These are phyloP conservation scores for Apiotrichum akiyoshidainum DNA, from an alignment of 1,284 basidiomycete genomes.

Conservation along the genomic window DNA sequence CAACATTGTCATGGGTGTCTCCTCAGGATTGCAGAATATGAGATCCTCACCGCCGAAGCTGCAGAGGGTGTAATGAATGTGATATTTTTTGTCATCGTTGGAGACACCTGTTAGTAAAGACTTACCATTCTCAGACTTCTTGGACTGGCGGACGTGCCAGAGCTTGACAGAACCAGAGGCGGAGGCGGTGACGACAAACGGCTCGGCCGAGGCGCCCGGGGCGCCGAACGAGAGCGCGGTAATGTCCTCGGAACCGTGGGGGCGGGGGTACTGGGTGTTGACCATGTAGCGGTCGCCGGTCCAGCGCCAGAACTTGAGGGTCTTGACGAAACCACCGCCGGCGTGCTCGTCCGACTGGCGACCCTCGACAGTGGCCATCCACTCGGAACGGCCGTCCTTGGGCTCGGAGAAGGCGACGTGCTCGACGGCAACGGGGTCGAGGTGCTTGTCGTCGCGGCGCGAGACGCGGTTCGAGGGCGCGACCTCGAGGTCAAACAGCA, in stretches of 20 bases:
- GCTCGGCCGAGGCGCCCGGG: constrained; percentile 22
- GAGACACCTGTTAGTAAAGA: constrained; percentile 11
- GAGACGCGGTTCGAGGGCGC: constrained; percentile 90
- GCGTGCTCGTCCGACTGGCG: constrained; percentile 63
- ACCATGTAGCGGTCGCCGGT: constrained; percentile 54
- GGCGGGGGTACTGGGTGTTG: constrained; percentile 86
- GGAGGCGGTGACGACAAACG: constrained; percentile 51
- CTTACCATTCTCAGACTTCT: constrained; percentile 46
- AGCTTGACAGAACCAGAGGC: constrained; percentile 50
- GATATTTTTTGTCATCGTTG: constrained; percentile 46
- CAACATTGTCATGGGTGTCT: not conserved
- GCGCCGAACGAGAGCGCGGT: constrained; percentile 65
- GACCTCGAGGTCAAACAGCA: constrained; percentile 85
- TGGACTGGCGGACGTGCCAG: constrained; percentile 50
- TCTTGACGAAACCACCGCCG: constrained; percentile 60
- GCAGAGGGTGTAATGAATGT: constrained; percentile 50
- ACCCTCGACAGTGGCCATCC: constrained; percentile 90
- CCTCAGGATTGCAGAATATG: constrained; percentile 52
- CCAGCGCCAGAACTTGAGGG: constrained; percentile 81
- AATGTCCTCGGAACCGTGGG: constrained; percentile 69
- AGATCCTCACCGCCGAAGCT: constrained; percentile 40
- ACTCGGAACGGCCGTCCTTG: constrained; percentile 56
- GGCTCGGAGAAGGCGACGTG: constrained; percentile 62
- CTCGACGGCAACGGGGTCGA: constrained; percentile 76
- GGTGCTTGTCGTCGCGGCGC: constrained; percentile 70